phyloP scores from a whole-genome alignment of 306 rosid species.

The Rosa chinensis region DNA sequence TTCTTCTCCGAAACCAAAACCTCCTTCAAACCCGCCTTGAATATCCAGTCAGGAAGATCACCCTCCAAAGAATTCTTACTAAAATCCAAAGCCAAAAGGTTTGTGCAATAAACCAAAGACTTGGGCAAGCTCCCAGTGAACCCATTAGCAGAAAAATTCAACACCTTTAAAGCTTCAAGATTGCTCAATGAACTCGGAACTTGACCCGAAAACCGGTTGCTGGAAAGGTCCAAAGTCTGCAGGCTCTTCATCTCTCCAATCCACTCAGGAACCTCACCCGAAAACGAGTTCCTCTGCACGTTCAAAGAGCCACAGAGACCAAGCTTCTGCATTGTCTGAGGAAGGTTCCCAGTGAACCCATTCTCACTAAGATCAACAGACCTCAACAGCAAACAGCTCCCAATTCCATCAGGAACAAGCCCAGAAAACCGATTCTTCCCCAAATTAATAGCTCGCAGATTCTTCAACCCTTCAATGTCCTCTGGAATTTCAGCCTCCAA shows the following conservation, averaged over 20 bases:
- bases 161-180: constrained; percentile 57
- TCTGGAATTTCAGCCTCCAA: constrained; percentile 70
- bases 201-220: constrained; percentile 66
- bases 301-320: constrained; percentile 57
- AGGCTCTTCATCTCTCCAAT: constrained; percentile 78
- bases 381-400: constrained; percentile 86
- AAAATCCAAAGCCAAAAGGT: constrained; percentile 62
- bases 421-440: constrained; percentile 71
- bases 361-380: constrained; percentile 81
- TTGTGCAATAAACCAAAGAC: constrained; percentile 58
- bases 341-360: constrained; percentile 62
- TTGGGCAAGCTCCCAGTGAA: constrained; percentile 68
- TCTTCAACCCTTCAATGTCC: constrained; percentile 57
- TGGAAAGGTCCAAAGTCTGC: constrained; percentile 70
- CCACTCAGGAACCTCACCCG: constrained; percentile 78
- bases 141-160: constrained; percentile 71
- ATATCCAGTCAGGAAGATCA: constrained; percentile 73
- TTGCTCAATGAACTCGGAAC: constrained; percentile 67
- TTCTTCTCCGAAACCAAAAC: constrained; percentile 50
- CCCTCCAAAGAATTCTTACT: constrained; percentile 75
- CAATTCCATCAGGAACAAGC: constrained; percentile 67
- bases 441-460: constrained; percentile 61
- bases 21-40: constrained; percentile 51
- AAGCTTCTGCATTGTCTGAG: constrained; percentile 64
- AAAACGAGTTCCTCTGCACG: constrained; percentile 57